These are phyloP conservation scores for Solanum medicagineum DNA, from an alignment of 257 asterid species.

Conservation along the genomic window DNA sequence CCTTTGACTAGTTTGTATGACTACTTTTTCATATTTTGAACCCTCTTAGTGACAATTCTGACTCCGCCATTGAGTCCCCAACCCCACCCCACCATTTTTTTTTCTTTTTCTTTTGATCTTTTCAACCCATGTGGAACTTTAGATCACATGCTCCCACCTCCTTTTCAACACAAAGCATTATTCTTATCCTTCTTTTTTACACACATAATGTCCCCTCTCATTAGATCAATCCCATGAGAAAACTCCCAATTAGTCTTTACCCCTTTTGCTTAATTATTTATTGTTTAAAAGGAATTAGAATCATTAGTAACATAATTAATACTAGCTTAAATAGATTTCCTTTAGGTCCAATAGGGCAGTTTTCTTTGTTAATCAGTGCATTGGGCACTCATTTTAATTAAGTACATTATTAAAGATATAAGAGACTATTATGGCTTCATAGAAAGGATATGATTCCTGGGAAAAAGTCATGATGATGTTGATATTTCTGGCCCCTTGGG, in stretches of 20 bases:
- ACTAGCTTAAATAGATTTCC: conserved; percentile 7
- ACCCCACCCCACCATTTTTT: neutral
- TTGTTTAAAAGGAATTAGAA: neutral
- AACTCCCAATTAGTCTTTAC: neutral
- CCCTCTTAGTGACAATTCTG: neutral
- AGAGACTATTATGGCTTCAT: conserved; percentile 10
- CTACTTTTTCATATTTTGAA: neutral
- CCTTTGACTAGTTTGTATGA: no score
- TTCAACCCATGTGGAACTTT: conserved; percentile 25
- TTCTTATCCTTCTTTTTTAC: conserved; percentile 29
- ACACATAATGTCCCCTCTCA: conserved; percentile 15
- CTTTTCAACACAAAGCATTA: conserved; percentile 23
- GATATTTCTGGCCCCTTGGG: conserved; percentile 14
- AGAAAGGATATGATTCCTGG: neutral
- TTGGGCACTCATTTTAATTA: conserved; percentile 4
- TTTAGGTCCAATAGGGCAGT: conserved; percentile 6
- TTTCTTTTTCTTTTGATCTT: conserved; percentile 1
- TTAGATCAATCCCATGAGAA: conserved; percentile 25
- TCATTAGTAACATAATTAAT: conserved; percentile 25
- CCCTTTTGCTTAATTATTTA: neutral
- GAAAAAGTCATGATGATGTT: conserved; percentile 18
- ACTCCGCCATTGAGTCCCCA: neutral
- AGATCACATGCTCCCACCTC: conserved; percentile 53
- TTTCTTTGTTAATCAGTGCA: conserved; percentile 31
- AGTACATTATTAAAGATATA: conserved; percentile 2